A percentile compares a stretch with the other conserved stretches of the same genome.
phyloP scores from a whole-genome alignment of 2,329 filamentous ascomycete genomes.

The Arthrocladium fulminans region DNA sequence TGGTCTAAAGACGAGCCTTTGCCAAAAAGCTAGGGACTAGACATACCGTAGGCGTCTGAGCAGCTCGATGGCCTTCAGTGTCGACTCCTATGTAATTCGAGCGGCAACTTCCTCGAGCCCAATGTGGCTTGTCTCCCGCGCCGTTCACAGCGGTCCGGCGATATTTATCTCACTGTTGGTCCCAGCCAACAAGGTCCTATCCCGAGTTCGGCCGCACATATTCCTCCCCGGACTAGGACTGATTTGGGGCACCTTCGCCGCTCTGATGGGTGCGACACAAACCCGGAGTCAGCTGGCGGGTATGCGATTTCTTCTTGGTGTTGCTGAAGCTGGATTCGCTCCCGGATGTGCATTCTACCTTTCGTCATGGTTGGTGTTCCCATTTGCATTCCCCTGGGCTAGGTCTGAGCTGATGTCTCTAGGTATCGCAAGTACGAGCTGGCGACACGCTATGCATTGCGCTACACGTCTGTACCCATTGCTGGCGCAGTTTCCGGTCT shows the following conservation, averaged over 20 bases:
- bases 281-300: constrained; percentile 35
- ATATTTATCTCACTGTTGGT: constrained; percentile 30
- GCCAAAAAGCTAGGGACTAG: background rate
- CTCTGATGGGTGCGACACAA: constrained; percentile 15
- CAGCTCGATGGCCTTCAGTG: constrained; percentile 24
- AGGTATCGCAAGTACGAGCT: constrained; percentile 25
- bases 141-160: constrained; percentile 26
- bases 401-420: background rate
- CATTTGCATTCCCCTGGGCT: background rate
- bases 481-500: constrained; percentile 51
- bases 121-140: constrained; percentile 28
- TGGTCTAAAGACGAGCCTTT: too few relatives aligned
- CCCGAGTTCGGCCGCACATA: constrained; percentile 5
- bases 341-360: constrained; percentile 56
- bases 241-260: constrained; percentile 6
- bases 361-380: constrained; percentile 40
- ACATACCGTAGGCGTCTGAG: constrained; percentile 24
- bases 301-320: constrained; percentile 38
- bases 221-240: constrained; percentile 10
- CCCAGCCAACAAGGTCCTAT: constrained; percentile 11
- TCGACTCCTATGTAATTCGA: constrained; percentile 24
- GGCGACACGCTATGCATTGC: constrained; percentile 48
- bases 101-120: constrained; percentile 26
- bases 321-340: constrained; percentile 52
- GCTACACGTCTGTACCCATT: constrained; percentile 48